Percentiles rank a stretch among this genome's conserved stretches.
phyloP scores from a whole-genome alignment of 495 filamentous ascomycete species.

The Thermothielavioides terrestris region DNA sequence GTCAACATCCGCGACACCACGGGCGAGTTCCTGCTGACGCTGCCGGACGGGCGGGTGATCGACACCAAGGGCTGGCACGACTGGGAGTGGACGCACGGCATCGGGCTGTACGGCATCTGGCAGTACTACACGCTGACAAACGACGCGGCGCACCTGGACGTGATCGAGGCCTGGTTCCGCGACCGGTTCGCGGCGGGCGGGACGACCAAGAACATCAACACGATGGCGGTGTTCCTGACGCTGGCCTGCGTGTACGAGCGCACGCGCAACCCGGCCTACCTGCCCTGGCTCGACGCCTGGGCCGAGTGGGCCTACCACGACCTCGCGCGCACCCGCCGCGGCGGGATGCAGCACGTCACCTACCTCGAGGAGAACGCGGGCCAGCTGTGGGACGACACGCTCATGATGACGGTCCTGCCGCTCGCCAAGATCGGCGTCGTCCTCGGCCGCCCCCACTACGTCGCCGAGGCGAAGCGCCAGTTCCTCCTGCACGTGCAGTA shows the following conservation, averaged over 20 bases:
- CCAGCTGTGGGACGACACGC: slow-evolving; percentile 69
- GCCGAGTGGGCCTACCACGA: slow-evolving; percentile 70
- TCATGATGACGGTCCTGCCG: slow-evolving; percentile 75
- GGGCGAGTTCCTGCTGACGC: slow-evolving; percentile 56
- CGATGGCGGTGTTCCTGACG: slow-evolving; percentile 64
- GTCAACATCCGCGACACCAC: slow-evolving; percentile 62
- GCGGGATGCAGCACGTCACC: slow-evolving; percentile 68
- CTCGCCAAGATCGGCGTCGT: slow-evolving; percentile 66
- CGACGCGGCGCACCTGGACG: slow-evolving; percentile 41
- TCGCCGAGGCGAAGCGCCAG: slow-evolving; percentile 66
- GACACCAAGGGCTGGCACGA: slow-evolving; percentile 71
- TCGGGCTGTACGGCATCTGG: slow-evolving; percentile 71
- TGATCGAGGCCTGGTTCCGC: slow-evolving; percentile 62
- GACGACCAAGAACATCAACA: slow-evolving; percentile 76
- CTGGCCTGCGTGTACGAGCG: slow-evolving; percentile 64
- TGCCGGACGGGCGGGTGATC: slow-evolving; percentile 62
- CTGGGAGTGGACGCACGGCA: slow-evolving; percentile 78
- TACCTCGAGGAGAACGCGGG: slow-evolving; percentile 55
- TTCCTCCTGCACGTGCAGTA: slow-evolving; percentile 66
- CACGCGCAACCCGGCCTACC: slow-evolving; percentile 50
- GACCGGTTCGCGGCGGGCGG: slow-evolving; percentile 55
- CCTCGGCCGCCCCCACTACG: slow-evolving; percentile 53
- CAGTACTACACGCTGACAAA: slow-evolving; percentile 59
- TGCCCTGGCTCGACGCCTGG: slow-evolving; percentile 66
- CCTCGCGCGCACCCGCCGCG: slow-evolving; percentile 55